Conservation (phyloP, 2,329 filamentous ascomycete species). For the Colletotrichum lentis region DNA sequence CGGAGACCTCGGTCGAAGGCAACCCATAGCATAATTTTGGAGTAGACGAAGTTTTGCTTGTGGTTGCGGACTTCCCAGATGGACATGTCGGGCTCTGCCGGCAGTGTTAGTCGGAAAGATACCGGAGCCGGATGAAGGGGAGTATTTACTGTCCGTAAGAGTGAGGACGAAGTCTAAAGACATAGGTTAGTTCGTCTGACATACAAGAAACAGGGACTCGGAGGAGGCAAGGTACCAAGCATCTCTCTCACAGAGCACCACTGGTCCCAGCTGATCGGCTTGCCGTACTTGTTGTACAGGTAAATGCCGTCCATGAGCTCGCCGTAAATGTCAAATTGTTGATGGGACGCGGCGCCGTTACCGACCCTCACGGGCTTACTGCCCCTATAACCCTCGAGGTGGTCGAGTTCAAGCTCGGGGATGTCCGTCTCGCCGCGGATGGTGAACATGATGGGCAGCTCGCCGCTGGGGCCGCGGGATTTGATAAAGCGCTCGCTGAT, state of each 20-base stretch:
- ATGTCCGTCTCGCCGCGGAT: conserved; percentile 79
- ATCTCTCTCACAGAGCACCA: conserved; percentile 77
- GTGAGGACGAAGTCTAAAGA: conserved; percentile 71
- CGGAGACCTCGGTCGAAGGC: conserved; percentile 79
- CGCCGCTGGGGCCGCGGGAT: conserved; percentile 66
- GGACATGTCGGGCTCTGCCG: conserved; percentile 74
- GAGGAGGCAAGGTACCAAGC: conserved; percentile 52
- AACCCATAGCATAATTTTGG: conserved; percentile 86
- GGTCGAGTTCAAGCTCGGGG: conserved; percentile 72
- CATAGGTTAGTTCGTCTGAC: not conserved
- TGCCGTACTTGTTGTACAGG: conserved; percentile 81
- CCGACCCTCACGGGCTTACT: conserved; percentile 79
- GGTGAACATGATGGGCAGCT: conserved; percentile 82
- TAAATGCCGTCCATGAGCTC: conserved; percentile 82
- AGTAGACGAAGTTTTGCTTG: conserved; percentile 81
- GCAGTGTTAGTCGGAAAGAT: conserved; percentile 28
- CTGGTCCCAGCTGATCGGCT: conserved; percentile 78
- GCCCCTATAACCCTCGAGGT: conserved; percentile 76
- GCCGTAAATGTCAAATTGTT: conserved; percentile 82
- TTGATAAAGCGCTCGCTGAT: conserved; percentile 75
- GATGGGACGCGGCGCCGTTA: conserved; percentile 78
- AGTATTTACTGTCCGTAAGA: conserved; percentile 63
- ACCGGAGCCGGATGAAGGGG: too few relatives aligned
- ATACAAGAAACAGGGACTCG: not conserved
- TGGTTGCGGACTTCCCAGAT: conserved; percentile 83